A percentile compares a stretch with the other conserved stretches of the same genome.
Evolutionary conservation across 164 flowering plant genomes (phyloP).

Genomic region (grape (Vitis vinifera)): DNA sequence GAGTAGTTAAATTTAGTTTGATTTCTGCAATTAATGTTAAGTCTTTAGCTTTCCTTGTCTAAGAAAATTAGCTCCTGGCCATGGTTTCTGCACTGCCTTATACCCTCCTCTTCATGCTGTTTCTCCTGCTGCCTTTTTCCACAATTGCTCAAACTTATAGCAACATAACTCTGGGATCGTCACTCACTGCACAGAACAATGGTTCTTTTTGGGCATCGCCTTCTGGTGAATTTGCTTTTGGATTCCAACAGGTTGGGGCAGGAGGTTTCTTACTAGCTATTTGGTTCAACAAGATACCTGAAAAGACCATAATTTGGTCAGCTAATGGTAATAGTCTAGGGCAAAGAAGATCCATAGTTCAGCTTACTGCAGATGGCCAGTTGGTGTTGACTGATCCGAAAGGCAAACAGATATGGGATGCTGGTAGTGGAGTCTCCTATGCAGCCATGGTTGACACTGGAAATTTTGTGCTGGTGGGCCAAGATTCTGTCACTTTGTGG

Average conservation of each 20-base stretch:
- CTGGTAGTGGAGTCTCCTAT: conserved; percentile 1
- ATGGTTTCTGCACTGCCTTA: background rate
- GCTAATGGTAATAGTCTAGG: conserved; percentile 21
- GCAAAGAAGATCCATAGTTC: conserved; percentile 23
- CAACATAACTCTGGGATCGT: conserved; percentile 8
- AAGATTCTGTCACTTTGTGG: conserved; percentile 19
- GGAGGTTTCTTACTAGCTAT: conserved; percentile 32
- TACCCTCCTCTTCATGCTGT: background rate
- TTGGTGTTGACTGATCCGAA: conserved; percentile 24
- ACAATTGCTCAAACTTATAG: conserved; percentile 4
- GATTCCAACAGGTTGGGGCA: conserved; percentile 22
- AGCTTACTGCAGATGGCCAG: conserved; percentile 20
- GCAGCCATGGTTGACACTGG: conserved; percentile 39
- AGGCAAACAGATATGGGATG: conserved; percentile 26
- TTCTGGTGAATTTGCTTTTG: conserved; percentile 43
- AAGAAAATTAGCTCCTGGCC: background rate
- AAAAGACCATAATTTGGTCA: conserved; percentile 32
- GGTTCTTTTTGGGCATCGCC: conserved; percentile 29
- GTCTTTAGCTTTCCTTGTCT: too few species aligned
- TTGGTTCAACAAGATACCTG: conserved; percentile 37
- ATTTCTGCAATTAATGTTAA: too few species aligned
- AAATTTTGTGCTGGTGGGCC: conserved; percentile 28
- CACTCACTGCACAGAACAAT: conserved; percentile 16
- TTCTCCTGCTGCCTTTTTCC: background rate
- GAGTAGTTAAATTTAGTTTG: too few species aligned